Evolutionary conservation across 371 early-diverging fungal species (phyloP), one percentile per base, ranked within the genome.

Genomic region (Rhizopus microsporus): DNA sequence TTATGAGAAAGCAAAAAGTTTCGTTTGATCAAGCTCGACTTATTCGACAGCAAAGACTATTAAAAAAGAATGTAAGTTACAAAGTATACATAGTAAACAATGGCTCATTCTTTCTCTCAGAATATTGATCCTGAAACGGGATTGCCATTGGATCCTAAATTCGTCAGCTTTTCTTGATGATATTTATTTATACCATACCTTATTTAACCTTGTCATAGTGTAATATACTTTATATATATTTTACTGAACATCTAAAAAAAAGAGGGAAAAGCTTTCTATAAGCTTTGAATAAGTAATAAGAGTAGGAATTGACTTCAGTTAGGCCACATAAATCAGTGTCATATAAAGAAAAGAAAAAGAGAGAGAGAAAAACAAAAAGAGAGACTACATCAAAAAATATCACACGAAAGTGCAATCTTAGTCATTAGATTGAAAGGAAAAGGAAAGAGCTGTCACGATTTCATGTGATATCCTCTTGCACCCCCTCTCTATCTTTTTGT

Each of bases 11-110:
- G 59, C 85, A 87, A 50, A 76, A 80, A 8, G 84, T 85, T 29
- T 79, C 83, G 31, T 92, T 92, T 77, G 93, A 92, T 72, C 85
- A 89, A 75, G 93, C 93, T 12, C 78, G 93, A 35, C 68, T 91
- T 37, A 87, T 90, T 63, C 83, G 87, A 40, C 90, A 90, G 59
- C 84, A 91, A 58, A 79, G 75, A 49, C 65, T 84, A 35, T 81
- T 91, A 74, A 76, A 82, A 52, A 82, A 80, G 52, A 88, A 91
- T 65, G 80, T 77, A 69, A 67, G 75, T 39, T 32, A 37, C 16
- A 43, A 8, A n/a, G 8, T 43, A 7, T 53, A 4, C 9, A 8
- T n/a, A 33, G 35, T 33, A 51, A 3, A 12, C 16, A 32, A 2
- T 34, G 56, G 23, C 29, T 42, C 31, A 7, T 13, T 34, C 4